phyloP scores from a whole-genome alignment of 2,329 filamentous ascomycete species.

The Graphium sp. region DNA sequence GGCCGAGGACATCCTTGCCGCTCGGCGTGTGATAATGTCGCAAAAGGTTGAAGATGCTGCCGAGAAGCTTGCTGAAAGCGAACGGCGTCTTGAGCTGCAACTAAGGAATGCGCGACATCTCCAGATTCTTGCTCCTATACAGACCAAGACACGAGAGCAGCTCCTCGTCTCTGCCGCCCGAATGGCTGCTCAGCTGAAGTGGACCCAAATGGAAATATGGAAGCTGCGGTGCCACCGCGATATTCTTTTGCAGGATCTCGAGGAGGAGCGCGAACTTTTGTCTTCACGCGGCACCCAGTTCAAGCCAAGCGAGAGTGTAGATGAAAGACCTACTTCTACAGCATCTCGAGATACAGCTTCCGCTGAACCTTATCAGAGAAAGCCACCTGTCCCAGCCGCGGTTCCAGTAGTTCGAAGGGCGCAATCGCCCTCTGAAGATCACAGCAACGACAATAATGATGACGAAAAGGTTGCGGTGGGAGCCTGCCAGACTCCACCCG shows the following conservation, averaged over 20 bases:
- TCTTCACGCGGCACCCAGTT: too few relatives aligned
- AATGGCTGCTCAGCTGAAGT: slow-evolving; percentile 78
- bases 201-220: slow-evolving; percentile 91
- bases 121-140: slow-evolving; percentile 74
- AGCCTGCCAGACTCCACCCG: slow-evolving; percentile 1
- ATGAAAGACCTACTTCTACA: too few relatives aligned
- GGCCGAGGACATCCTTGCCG: slow-evolving; percentile 70
- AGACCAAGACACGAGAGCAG: slow-evolving; percentile 75
- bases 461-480: too few relatives aligned
- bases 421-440: too few relatives aligned
- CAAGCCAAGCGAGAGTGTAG: too few relatives aligned
- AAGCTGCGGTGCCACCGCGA: slow-evolving; percentile 79
- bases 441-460: too few relatives aligned
- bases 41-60: slow-evolving; percentile 73
- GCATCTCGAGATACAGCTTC: too few relatives aligned
- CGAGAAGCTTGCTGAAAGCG: slow-evolving; percentile 53
- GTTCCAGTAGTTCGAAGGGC: too few relatives aligned
- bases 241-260: slow-evolving; percentile 69
- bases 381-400: too few relatives aligned
- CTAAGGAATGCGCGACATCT: slow-evolving; percentile 82
- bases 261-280: slow-evolving; percentile 56
- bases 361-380: too few relatives aligned
- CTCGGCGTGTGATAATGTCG: slow-evolving; percentile 66
- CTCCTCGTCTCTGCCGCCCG: slow-evolving; percentile 71
- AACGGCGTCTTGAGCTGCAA: slow-evolving; percentile 68